Conservation (phyloP, 495 filamentous ascomycete genomes). For the Penicillium maclennaniae region DNA sequence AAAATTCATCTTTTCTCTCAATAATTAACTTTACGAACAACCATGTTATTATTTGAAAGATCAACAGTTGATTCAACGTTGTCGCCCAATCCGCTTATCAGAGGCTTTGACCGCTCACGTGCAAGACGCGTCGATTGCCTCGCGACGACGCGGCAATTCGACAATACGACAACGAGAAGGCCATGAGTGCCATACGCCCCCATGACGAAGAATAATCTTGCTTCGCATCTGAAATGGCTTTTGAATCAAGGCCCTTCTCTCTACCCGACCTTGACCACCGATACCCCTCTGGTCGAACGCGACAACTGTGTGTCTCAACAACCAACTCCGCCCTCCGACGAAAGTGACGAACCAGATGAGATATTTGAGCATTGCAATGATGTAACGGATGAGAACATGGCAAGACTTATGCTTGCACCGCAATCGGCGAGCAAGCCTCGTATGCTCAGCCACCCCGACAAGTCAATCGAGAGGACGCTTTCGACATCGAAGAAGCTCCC, state of each 20-base stretch:
- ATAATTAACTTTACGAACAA: neutral
- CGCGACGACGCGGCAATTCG: constrained; percentile 13
- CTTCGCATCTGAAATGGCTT: constrained; percentile 49
- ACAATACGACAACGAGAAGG: constrained; percentile 12
- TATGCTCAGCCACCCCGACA: constrained; percentile 36
- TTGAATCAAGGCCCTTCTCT: constrained; percentile 38
- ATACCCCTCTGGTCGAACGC: constrained; percentile 19
- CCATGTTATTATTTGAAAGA: neutral
- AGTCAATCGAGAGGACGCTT: constrained; percentile 11
- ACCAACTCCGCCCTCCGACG: constrained; percentile 17
- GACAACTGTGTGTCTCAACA: constrained; percentile 16
- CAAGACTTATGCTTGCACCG: constrained; percentile 49
- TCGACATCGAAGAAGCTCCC: constrained; percentile 29
- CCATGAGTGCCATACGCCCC: constrained; percentile 34
- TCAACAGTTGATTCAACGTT: neutral
- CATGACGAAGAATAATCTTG: constrained; percentile 54
- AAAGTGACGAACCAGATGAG: constrained; percentile 18
- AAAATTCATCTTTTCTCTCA: neutral
- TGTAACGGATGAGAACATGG: constrained; percentile 48
- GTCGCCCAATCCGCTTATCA: neutral
- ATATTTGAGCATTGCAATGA: constrained; percentile 23
- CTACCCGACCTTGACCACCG: constrained; percentile 30
- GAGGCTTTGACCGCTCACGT: constrained; percentile 28
- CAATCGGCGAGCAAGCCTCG: constrained; percentile 50
- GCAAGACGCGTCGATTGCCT: constrained; percentile 24